Conservation (phyloP, 2,329 filamentous ascomycete species). For the Monosporascus cannonballus region DNA sequence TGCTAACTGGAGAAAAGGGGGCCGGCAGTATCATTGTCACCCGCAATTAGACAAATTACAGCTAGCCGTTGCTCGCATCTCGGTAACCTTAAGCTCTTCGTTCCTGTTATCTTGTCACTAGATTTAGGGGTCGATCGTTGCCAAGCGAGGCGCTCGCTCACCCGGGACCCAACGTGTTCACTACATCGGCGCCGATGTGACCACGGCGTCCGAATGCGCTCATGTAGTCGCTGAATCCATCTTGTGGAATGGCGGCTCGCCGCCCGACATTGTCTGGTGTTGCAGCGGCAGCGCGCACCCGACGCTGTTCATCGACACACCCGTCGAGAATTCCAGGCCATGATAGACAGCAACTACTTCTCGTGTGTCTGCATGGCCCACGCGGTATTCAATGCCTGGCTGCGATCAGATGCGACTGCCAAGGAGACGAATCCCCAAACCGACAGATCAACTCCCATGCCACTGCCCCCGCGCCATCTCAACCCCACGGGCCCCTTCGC, state of each 20-base stretch:
- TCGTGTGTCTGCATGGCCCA: constrained; percentile 33
- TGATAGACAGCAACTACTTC: constrained; percentile 36
- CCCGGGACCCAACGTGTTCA: constrained; percentile 53
- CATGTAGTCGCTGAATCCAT: constrained; percentile 52
- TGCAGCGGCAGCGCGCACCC: constrained; percentile 58
- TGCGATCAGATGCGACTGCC: constrained; percentile 6
- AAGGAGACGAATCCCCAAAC: neutral
- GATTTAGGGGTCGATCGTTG: neutral
- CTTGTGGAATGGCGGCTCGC: constrained; percentile 53
- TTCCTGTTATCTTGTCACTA: neutral
- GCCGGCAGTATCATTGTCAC: constrained; percentile 65
- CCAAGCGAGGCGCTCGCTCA: constrained; percentile 41
- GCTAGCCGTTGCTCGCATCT: constrained; percentile 47
- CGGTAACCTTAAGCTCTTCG: constrained; percentile 27
- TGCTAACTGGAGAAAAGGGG: constrained; percentile 55
- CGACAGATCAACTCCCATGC: neutral
- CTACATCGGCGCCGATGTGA: constrained; percentile 59
- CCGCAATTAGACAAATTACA: constrained; percentile 55
- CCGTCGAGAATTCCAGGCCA: constrained; percentile 25
- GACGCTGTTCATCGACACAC: constrained; percentile 29
- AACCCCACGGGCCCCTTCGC: constrained; percentile 60
- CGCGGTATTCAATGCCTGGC: constrained; percentile 24
- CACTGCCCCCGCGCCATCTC: constrained; percentile 43
- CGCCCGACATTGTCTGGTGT: constrained; percentile 60
- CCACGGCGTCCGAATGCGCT: constrained; percentile 46